phyloP scores from a whole-genome alignment of 2,329 filamentous ascomycete species.

The Purpureocillium takamizusanense region DNA sequence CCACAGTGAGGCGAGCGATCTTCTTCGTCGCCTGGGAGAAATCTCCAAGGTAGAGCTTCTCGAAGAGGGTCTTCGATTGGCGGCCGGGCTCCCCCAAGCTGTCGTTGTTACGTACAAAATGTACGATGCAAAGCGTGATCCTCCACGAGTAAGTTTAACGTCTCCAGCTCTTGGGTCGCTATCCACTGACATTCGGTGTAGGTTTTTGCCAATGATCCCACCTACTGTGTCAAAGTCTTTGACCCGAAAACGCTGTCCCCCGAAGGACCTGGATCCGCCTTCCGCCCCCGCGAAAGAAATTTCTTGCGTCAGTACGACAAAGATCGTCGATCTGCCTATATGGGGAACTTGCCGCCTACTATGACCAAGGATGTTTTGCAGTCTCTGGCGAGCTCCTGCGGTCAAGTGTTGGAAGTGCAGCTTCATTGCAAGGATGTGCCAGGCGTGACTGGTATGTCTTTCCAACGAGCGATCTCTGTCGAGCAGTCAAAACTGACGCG shows the following conservation, averaged over 20 bases:
- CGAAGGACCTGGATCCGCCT: slow-evolving; percentile 1
- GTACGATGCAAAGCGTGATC: slow-evolving; percentile 42
- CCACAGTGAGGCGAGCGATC: slow-evolving; percentile 30
- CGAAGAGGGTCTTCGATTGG: slow-evolving; percentile 19
- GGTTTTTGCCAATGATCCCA: slow-evolving; percentile 18
- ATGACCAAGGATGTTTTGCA: slow-evolving; percentile 26
- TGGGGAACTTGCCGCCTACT: slow-evolving; percentile 33
- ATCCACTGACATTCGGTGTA: slow-evolving; percentile 1
- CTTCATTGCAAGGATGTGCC: slow-evolving; percentile 14
- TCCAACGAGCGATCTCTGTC: no score
- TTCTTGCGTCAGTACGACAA: slow-evolving; percentile 27
- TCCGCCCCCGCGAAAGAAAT: slow-evolving; percentile 1
- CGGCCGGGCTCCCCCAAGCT: slow-evolving; percentile 24
- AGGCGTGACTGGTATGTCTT: slow-evolving; percentile 8
- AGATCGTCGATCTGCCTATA: slow-evolving; percentile 37
- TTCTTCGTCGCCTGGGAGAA: slow-evolving; percentile 35
- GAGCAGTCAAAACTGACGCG: no score
- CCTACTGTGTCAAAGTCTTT: slow-evolving; percentile 12
- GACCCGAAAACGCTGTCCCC: slow-evolving; percentile 15
- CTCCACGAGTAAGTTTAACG: slow-evolving; percentile 32
- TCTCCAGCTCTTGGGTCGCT: not conserved
- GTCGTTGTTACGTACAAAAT: slow-evolving; percentile 40
- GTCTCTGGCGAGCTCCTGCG: slow-evolving; percentile 26
- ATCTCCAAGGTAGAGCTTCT: slow-evolving; percentile 30
- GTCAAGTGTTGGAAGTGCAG: slow-evolving; percentile 22